A percentile compares a stretch with the other conserved stretches of the same genome.
Evolutionary conservation across 257 asterid genomes (phyloP).

Genomic region (Plantago major): DNA sequence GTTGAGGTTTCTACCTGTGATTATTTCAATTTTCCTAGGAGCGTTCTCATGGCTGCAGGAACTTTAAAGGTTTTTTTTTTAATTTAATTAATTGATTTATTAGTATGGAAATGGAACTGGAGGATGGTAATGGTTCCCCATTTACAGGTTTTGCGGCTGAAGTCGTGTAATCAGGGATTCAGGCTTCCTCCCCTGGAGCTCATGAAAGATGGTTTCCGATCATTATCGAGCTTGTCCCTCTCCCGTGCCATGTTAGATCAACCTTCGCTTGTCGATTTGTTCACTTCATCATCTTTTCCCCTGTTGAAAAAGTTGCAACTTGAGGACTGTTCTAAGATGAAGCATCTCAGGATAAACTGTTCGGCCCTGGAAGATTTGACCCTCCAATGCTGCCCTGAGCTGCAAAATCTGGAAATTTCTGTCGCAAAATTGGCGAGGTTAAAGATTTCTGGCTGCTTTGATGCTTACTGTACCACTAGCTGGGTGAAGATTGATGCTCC

Average conservation of each 20-base stretch:
- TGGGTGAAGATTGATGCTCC: slow-evolving; percentile 60
- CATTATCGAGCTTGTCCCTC: slow-evolving; percentile 42
- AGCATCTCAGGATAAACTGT: slow-evolving; percentile 46
- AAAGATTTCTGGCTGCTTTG: slow-evolving; percentile 49
- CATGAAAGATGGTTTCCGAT: slow-evolving; percentile 54
- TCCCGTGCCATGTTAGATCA: slow-evolving; percentile 45
- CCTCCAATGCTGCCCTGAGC: slow-evolving; percentile 45
- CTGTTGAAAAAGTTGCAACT: slow-evolving; percentile 50
- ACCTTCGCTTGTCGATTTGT: slow-evolving; percentile 45
- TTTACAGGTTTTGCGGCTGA: slow-evolving; percentile 43
- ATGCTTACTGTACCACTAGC: slow-evolving; percentile 28
- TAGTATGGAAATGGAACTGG: no score
- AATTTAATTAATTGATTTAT: no score
- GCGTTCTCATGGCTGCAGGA: slow-evolving; percentile 37
- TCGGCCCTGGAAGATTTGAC: slow-evolving; percentile 42
- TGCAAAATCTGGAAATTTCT: slow-evolving; percentile 47
- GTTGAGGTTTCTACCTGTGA: slow-evolving; percentile 63
- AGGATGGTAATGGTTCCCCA: no score
- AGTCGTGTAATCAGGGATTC: slow-evolving; percentile 62
- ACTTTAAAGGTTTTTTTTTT: no score
- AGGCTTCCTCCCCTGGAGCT: slow-evolving; percentile 59
- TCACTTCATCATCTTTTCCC: slow-evolving; percentile 65
- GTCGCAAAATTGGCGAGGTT: slow-evolving; percentile 40
- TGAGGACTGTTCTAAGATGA: slow-evolving; percentile 55
- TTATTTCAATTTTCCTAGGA: slow-evolving; percentile 65